A percentile compares a stretch with the other conserved stretches of the same genome.
phyloP scores from a whole-genome alignment of 192 early-diverging fungal species.

The Backusella liffmaniae region DNA sequence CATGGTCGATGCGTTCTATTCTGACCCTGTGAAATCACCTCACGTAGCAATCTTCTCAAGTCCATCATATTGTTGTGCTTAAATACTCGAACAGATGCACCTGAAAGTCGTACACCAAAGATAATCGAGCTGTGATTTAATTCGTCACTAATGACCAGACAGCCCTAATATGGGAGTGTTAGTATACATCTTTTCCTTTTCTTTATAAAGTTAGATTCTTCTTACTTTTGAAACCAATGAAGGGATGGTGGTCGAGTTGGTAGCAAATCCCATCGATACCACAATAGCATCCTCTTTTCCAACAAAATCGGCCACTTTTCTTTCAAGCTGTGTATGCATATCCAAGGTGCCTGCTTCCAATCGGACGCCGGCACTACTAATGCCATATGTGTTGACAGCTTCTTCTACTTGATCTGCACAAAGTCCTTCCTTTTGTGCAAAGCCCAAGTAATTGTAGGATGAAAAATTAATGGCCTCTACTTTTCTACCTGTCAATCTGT shows the following conservation, averaged over 20 bases:
- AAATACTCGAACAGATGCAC: conserved; percentile 82
- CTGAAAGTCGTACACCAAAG: conserved; percentile 81
- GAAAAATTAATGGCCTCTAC: conserved; percentile 79
- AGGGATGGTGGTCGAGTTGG: conserved; percentile 86
- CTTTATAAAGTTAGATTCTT: background rate
- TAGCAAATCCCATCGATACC: conserved; percentile 89
- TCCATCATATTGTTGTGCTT: conserved; percentile 79
- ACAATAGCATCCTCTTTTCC: conserved; percentile 80
- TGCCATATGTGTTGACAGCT: conserved; percentile 59
- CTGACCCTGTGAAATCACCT: conserved; percentile 85
- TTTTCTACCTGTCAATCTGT: conserved; percentile 65
- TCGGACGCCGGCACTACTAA: conserved; percentile 58
- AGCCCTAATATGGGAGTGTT: conserved; percentile 47
- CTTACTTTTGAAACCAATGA: conserved; percentile 61
- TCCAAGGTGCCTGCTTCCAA: conserved; percentile 63
- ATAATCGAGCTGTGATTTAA: conserved; percentile 87
- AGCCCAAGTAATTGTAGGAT: conserved; percentile 93
- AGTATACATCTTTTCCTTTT: background rate
- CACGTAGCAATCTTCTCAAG: conserved; percentile 70
- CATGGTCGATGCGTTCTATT: conserved; percentile 89
- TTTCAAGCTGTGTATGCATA: conserved; percentile 72
- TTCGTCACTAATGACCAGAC: conserved; percentile 85
- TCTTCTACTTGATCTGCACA: conserved; percentile 85
- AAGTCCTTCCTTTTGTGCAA: conserved; percentile 83
- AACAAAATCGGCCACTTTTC: conserved; percentile 76